Percentiles rank a stretch among this genome's conserved stretches.
Conservation (phyloP, 495 filamentous ascomycete species). For the Recurvomyces mirabilis region DNA sequence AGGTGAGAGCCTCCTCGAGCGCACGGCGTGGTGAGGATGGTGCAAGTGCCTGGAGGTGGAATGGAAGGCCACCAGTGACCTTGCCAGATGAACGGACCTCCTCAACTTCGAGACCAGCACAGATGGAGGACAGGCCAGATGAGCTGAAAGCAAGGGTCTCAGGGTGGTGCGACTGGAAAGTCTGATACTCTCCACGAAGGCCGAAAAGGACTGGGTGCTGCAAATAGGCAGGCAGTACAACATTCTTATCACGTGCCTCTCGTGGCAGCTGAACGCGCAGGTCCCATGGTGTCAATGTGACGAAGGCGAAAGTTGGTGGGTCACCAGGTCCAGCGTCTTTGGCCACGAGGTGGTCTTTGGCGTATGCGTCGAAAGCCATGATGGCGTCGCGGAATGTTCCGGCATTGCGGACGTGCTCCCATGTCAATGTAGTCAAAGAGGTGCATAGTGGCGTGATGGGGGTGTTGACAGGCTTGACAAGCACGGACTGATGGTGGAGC, state of each 20-base stretch:
- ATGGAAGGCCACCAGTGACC: slow-evolving; percentile 96
- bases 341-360: slow-evolving; percentile 69
- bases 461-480: slow-evolving; percentile 96
- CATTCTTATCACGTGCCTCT: slow-evolving; percentile 94
- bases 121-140: slow-evolving; percentile 90
- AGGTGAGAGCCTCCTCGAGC: slow-evolving; percentile 92
- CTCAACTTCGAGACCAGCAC: slow-evolving; percentile 92
- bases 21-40: slow-evolving; percentile 94
- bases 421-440: slow-evolving; percentile 92
- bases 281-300: slow-evolving; percentile 97
- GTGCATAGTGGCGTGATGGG: slow-evolving; percentile 97
- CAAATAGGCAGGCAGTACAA: slow-evolving; percentile 89
- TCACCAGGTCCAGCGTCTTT: slow-evolving; percentile 48
- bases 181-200: slow-evolving; percentile 89
- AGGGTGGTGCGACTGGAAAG: slow-evolving; percentile 96
- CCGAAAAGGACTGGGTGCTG: slow-evolving; percentile 97
- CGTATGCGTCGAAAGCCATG: slow-evolving; percentile 86
- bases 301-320: slow-evolving; percentile 74
- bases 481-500: slow-evolving; percentile 88
- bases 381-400: slow-evolving; percentile 94
- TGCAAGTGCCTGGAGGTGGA: slow-evolving; percentile 91
- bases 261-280: slow-evolving; percentile 93
- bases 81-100: slow-evolving; percentile 92
- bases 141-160: slow-evolving; percentile 95
- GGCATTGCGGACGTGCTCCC: slow-evolving; percentile 96